Conservation (phyloP, 805 yeast genomes). For the Hanseniaspora hatyaiensis region DNA sequence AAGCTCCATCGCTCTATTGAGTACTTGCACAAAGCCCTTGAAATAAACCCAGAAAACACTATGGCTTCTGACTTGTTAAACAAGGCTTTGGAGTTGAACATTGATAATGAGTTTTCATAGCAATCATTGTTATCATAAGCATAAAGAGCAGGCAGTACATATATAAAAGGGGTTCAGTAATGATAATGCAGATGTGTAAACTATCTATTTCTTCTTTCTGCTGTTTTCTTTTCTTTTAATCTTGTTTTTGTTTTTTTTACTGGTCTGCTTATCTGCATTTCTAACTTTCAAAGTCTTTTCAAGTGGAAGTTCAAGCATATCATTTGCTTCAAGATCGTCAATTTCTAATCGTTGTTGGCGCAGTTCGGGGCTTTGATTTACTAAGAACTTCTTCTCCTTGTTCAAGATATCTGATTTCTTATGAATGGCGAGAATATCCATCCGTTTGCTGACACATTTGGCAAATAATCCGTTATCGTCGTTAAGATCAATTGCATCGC, state of each 20-base stretch:
- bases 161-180: too few species aligned
- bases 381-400: not conserved
- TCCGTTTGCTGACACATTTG: not conserved
- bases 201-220: too few species aligned
- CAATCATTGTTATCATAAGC: too few species aligned
- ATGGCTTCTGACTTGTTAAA: slow-evolving; percentile 71
- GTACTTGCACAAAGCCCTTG: slow-evolving; percentile 66
- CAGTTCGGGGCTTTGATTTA: not conserved
- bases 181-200: too few species aligned
- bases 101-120: slow-evolving; percentile 20
- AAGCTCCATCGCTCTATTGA: slow-evolving; percentile 57
- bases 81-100: slow-evolving; percentile 61
- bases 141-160: too few species aligned
- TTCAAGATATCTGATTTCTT: not conserved
- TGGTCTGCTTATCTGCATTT: too few species aligned
- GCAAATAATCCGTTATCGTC: slow-evolving; percentile 5
- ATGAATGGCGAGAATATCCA: slow-evolving; percentile 5
- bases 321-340: too few species aligned
- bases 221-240: too few species aligned
- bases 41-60: slow-evolving; percentile 67
- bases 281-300: too few species aligned
- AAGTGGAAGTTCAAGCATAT: too few species aligned
- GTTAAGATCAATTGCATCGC: not conserved
- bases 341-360: not conserved
- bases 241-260: too few species aligned